Percentiles rank a stretch among this genome's conserved stretches.
phyloP scores from a whole-genome alignment of 2,329 filamentous ascomycete genomes.

The Phaeophleospora eucalypticola region DNA sequence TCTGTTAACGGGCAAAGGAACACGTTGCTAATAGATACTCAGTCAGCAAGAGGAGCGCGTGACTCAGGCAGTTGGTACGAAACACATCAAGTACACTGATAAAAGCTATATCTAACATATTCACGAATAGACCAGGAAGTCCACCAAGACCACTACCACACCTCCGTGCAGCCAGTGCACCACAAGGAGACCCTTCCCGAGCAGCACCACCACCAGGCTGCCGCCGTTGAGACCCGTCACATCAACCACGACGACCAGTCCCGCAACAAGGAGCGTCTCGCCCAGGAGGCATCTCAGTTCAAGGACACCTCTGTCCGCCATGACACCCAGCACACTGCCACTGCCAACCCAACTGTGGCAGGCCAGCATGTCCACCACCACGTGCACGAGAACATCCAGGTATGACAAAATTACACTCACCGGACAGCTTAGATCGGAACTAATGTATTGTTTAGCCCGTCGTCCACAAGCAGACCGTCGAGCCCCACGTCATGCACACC shows the following conservation, averaged over 20 bases:
- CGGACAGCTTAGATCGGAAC: no score
- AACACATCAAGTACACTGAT: neutral
- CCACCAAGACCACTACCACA: conserved; percentile 70
- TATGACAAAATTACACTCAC: neutral
- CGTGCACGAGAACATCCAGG: conserved; percentile 38
- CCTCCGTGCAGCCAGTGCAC: conserved; percentile 61
- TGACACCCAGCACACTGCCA: conserved; percentile 37
- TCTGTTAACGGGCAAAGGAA: no score
- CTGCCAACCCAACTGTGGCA: conserved; percentile 14
- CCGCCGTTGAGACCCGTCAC: conserved; percentile 56
- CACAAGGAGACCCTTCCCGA: conserved; percentile 57
- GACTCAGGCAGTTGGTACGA: conserved; percentile 11
- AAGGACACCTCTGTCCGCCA: conserved; percentile 47
- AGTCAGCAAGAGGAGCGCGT: conserved; percentile 52
- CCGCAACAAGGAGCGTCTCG: conserved; percentile 46
- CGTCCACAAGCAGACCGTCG: conserved; percentile 63
- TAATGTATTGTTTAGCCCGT: conserved; percentile 64
- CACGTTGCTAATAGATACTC: no score
- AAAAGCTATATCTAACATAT: conserved; percentile 22
- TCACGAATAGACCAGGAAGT: conserved; percentile 62
- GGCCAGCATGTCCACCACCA: conserved; percentile 27
- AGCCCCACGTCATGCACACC: conserved; percentile 65
- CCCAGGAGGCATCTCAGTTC: conserved; percentile 53
- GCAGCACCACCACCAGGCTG: conserved; percentile 58
- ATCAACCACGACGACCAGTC: conserved; percentile 58